phyloP scores from a whole-genome alignment of 108 stramenopile species.

The Skeletonema menzelii region DNA sequence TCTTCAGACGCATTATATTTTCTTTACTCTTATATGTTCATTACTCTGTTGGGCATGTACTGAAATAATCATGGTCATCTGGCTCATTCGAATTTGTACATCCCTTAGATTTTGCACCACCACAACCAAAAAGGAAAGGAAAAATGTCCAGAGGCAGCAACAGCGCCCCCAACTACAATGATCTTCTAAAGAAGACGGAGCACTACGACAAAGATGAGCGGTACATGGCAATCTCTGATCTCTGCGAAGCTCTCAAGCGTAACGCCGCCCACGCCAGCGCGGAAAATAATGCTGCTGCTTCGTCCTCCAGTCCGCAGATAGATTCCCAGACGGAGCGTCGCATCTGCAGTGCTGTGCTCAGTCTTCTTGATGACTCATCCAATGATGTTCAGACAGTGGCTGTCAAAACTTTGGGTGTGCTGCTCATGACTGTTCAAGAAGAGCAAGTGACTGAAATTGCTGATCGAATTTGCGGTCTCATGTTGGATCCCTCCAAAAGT shows the following conservation, averaged over 20 bases:
- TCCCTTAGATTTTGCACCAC: not conserved
- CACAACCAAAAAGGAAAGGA: not conserved
- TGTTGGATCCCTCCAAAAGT: slow-evolving; percentile 86
- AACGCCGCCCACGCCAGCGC: slow-evolving; percentile 42
- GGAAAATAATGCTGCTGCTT: slow-evolving; percentile 10
- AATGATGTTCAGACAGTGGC: slow-evolving; percentile 98
- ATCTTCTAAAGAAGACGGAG: slow-evolving; percentile 84
- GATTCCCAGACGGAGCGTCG: slow-evolving; percentile 84
- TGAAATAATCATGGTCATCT: not conserved
- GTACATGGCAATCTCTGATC: slow-evolving; percentile 98
- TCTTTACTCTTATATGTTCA: too few relatives aligned
- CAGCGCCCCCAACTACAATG: slow-evolving; percentile 35
- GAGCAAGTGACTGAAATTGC: slow-evolving; percentile 89
- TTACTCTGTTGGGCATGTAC: too few relatives aligned
- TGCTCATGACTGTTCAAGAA: slow-evolving; percentile 94
- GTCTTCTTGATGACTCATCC: slow-evolving; percentile 90
- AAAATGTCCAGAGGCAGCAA: slow-evolving; percentile 20
- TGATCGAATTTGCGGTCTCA: slow-evolving; percentile 89
- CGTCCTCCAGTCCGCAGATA: slow-evolving; percentile 22
- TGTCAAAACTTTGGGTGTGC: slow-evolving; percentile 93
- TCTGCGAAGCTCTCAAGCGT: slow-evolving; percentile 89
- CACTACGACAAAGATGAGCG: slow-evolving; percentile 91
- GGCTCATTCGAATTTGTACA: not conserved
- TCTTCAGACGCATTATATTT: too few relatives aligned
- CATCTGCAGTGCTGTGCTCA: slow-evolving; percentile 91